Base-by-base conservation (phyloP, 2,329 filamentous ascomycete species). In the Nothophoma quercina region DNA sequence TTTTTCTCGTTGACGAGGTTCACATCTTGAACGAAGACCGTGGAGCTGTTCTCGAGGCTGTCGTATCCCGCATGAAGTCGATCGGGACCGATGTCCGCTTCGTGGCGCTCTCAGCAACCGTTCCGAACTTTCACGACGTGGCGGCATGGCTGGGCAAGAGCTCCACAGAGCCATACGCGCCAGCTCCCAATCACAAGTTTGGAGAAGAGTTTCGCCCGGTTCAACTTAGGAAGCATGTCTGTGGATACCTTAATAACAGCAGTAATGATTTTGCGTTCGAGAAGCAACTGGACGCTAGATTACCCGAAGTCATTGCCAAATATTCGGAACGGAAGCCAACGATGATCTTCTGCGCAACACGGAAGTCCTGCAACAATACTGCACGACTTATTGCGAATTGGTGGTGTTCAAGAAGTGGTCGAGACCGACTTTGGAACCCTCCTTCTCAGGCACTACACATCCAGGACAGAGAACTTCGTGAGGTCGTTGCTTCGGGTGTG, bases 1-100 rank as follows among this genome's bases (percentile, higher is more conserved):
- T 96, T 0, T 91, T 95, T 56, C 81, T 96, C 16, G 92, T 96
- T 49, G 91, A 96, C 62, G 91, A 96, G 67, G 90, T 96, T 0
- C 91, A 96, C 61, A 91, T 95, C 28, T 79, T 96, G 45, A 93
- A 91, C 64, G 90, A 95, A 63, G 76, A 81, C 3, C 85, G 91
- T 19, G 91, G 91, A 13, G 89, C 91, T 10, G 93, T 88, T 0
- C 79, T 96, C 1, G 91, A 96, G 69, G 89, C 88, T 4, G 88
- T 96, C 2, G 89, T 96, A 0, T 93, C 90, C 13, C 86, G 91
- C 7, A 96, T 95, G 90, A 95, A 95, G 72, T 88, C 88, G 0
- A 85, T 91, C 36, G 87, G 87, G 10, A 85, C 86, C 1, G 83
- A 88, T 66, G 85, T 95, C 13, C 85, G 91, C 12, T 95, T 96